These are phyloP conservation scores for Vaccinium myrtillus DNA, from an alignment of 148 eudicot species.

Conservation along the genomic window DNA sequence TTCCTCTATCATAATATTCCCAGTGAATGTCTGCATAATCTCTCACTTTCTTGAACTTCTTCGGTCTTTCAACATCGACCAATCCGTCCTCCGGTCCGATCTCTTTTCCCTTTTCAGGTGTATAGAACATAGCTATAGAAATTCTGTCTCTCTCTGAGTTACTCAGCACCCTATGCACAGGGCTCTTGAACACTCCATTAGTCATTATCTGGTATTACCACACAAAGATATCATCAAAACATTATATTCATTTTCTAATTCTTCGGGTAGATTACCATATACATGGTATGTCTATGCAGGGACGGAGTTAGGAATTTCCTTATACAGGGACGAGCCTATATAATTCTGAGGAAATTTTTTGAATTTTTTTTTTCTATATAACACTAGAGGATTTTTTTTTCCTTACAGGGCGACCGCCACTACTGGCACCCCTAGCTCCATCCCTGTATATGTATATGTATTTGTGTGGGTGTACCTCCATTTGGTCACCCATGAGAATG, in stretches of 20 bases:
- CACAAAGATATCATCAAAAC: background rate
- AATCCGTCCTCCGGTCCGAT: conserved; percentile 39
- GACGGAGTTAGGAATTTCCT: too few species aligned
- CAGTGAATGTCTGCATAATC: conserved; percentile 33
- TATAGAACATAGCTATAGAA: conserved; percentile 37
- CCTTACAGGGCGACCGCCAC: too few species aligned
- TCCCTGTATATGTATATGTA: background rate
- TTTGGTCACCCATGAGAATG: conserved; percentile 46
- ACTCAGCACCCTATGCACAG: conserved; percentile 46
- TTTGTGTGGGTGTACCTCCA: conserved; percentile 36
- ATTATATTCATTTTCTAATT: background rate
- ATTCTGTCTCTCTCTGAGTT: conserved; percentile 36
- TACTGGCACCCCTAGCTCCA: too few species aligned
- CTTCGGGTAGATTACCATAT: background rate
- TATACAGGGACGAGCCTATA: too few species aligned
- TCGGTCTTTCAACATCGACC: conserved; percentile 22
- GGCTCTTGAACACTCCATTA: conserved; percentile 48
- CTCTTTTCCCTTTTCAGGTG: conserved; percentile 40
- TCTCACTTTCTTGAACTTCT: conserved; percentile 32
- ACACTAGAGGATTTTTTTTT: too few species aligned
- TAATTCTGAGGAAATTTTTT: too few species aligned
- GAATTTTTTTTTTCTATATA: too few species aligned
- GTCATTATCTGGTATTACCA: conserved; percentile 35
- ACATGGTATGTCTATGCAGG: too few species aligned
- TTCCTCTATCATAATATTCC: conserved; percentile 31